A percentile compares a stretch with the other conserved stretches of the same genome.
phyloP scores from a whole-genome alignment of 2,329 filamentous ascomycete species.

The Ceratocystis colombiana region DNA sequence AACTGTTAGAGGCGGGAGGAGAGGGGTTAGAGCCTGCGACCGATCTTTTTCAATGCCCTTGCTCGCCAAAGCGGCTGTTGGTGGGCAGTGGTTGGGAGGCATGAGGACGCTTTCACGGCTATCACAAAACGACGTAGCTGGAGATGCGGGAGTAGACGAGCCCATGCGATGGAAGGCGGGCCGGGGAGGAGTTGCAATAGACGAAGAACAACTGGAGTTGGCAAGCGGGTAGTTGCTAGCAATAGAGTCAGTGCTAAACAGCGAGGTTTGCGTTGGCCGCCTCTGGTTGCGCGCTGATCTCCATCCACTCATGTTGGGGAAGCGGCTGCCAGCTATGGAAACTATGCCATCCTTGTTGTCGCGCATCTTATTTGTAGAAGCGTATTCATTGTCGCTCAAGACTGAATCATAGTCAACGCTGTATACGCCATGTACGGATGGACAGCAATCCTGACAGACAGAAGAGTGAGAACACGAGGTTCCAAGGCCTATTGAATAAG shows the following conservation, averaged over 20 bases:
- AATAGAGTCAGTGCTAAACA: slow-evolving; percentile 69
- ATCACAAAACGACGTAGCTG: slow-evolving; percentile 53
- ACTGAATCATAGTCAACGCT: slow-evolving; percentile 57
- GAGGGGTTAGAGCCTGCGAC: slow-evolving; percentile 62
- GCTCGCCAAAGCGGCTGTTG: slow-evolving; percentile 11
- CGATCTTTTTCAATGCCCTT: slow-evolving; percentile 43
- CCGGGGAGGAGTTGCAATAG: slow-evolving; percentile 54
- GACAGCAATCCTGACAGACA: background rate
- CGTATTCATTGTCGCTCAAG: slow-evolving; percentile 50
- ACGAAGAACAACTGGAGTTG: slow-evolving; percentile 60
- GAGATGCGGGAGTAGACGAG: slow-evolving; percentile 48
- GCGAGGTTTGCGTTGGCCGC: slow-evolving; percentile 39
- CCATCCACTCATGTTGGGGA: slow-evolving; percentile 45
- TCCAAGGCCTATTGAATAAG: slow-evolving; percentile 13
- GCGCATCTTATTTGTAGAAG: slow-evolving; percentile 17
- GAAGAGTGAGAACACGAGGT: slow-evolving; percentile 3
- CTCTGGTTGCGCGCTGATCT: slow-evolving; percentile 32
- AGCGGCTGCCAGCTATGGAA: slow-evolving; percentile 54
- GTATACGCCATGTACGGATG: slow-evolving; percentile 34
- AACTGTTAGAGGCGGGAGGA: slow-evolving; percentile 71
- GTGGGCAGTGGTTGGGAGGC: slow-evolving; percentile 40
- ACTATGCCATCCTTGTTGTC: slow-evolving; percentile 45
- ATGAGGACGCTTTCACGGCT: slow-evolving; percentile 44
- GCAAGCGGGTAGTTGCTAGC: slow-evolving; percentile 63
- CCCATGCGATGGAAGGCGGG: slow-evolving; percentile 40